Evolutionary conservation across 768 basidiomycete genomes (phyloP), one percentile per base, ranked within the genome.

Genomic region (Flagelloscypha sp.): DNA sequence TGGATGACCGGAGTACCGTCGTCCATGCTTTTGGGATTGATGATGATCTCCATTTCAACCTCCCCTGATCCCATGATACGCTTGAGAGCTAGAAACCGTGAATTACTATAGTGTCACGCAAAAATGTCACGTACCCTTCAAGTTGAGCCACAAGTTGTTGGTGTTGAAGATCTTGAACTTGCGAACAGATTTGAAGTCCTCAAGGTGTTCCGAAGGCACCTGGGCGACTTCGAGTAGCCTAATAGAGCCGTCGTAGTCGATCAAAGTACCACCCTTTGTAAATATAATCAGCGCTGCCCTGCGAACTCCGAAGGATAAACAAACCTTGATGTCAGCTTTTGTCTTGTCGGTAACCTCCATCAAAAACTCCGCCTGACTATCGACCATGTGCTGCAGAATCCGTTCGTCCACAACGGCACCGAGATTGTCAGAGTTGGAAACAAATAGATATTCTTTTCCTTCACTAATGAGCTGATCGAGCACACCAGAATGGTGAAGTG

Each of bases 341-440:
- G 90, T 93, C 74, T 93, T 94, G 68, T 93, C 87, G 8, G 92
- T 95, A 43, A 94, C 84, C 60, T 94, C 87, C 87, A 90, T 90
- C 56, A 90, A 59, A 65, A 90, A 92, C 58, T 94, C 90, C 19
- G 84, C 74, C 43, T 77, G 61, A 8, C 73, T 70, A 50, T 85
- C 74, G 46, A 85, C 72, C 84, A 94, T 90, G 56, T 90, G 80
- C 53, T 83, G 76, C 38, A 88, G 65, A 52, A 94, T 93, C 46
- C 70, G 74, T 54, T 82, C 73, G 59, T 89, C 86, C 50, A 86
- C 86, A 44, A 83, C 80, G 44, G 90, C 93, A 55, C 92, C 92
- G 54, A 97, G 60, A 60, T 95, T 95, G 62, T 95, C 93, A 30
- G 90, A 90, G 72, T 97, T 97, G 59, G 90, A 94, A 36, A 92